Evolutionary conservation across 257 asterid genomes (phyloP), one percentile per base, ranked within the genome.

Genomic region (Ocimum tenuiflorum): DNA sequence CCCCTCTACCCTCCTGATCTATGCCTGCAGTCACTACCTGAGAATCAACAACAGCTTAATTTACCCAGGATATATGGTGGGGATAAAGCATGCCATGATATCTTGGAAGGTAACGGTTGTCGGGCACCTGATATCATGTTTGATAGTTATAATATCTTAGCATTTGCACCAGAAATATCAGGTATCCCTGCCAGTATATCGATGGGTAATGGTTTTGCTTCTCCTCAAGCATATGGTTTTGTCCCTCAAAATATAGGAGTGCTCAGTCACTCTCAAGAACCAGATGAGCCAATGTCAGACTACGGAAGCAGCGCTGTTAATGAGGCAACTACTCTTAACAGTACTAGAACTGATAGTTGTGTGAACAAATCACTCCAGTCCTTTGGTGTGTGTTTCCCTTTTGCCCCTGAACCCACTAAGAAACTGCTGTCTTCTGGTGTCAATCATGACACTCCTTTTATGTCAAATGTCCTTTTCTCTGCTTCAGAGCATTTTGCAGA

Each of bases 1-100:
- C 91, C 88, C 38, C 82, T 85, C 49, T 85, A 85, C 75, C 88
- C 91, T 55, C 75, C 84, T 65, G 88, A 82, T 51, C 49, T 84
- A 43, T 68, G 77, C 79, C 55, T 63, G 36, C 80, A 57, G 29
- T 43, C 80, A 8, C 64, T 63, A 41, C 70, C 76, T 53, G 82
- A 79, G 77, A 79, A 68, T 58, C 85, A 79, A 12, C 67, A 71
- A 35, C 72, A 48, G 41, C 79, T 49, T 42, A 65, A 47, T 71
- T 66, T 80, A 66, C 77, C 81, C 60, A 77, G 76, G 55, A 53
- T 69, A 48, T 70, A 46, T 59, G 70, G 47, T 66, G 83, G 79
- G 69, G 84, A 79, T 58, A 66, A 60, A 57, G 76, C 74, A 73
- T 78, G 74, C 39, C 78, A 54, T 51, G 80, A 80, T 51, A 68